These are phyloP conservation scores for Schizophyllum commune DNA, from an alignment of 1,284 basidiomycete species.

Conservation along the genomic window DNA sequence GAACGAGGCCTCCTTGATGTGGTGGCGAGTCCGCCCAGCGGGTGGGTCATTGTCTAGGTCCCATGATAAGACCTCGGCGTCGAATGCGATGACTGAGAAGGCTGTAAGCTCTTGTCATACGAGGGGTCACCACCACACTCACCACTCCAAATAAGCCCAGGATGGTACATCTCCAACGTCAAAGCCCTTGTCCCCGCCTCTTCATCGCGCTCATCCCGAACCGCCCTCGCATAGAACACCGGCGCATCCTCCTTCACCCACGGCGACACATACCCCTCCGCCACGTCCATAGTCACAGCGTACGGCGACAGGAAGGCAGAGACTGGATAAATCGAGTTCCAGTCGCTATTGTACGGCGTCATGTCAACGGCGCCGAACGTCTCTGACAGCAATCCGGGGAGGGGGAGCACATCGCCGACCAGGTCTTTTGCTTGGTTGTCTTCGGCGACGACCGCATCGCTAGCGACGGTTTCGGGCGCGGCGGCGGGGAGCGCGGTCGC, in stretches of 20 bases:
- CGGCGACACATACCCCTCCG: conserved; percentile 44
- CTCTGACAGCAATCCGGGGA: conserved; percentile 2
- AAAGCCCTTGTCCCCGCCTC: conserved; percentile 63
- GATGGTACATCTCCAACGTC: conserved; percentile 71
- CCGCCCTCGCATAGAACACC: conserved; percentile 50
- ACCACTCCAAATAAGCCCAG: conserved; percentile 86
- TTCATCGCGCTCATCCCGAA: conserved; percentile 53
- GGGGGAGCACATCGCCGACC: background rate
- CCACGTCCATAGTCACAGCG: conserved; percentile 56
- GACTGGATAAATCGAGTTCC: conserved; percentile 87
- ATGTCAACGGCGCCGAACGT: conserved; percentile 42
- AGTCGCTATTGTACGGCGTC: conserved; percentile 69
- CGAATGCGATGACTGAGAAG: conserved; percentile 75
- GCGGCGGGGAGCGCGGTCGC: conserved; percentile 49
- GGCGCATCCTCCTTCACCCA: conserved; percentile 25
- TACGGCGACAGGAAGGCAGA: conserved; percentile 77
- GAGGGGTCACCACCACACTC: conserved; percentile 14
- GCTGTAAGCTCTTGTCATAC: background rate
- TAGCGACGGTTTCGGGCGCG: conserved; percentile 12
- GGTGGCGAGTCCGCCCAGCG: conserved; percentile 69
- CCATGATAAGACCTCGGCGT: conserved; percentile 88
- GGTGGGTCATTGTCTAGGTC: conserved; percentile 73
- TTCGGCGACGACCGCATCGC: background rate
- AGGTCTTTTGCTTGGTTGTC: background rate
- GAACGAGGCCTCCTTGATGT: conserved; percentile 86